These are phyloP conservation scores for Luvunga scandens DNA, from an alignment of 345 rosid genomes.

Conservation along the genomic window DNA sequence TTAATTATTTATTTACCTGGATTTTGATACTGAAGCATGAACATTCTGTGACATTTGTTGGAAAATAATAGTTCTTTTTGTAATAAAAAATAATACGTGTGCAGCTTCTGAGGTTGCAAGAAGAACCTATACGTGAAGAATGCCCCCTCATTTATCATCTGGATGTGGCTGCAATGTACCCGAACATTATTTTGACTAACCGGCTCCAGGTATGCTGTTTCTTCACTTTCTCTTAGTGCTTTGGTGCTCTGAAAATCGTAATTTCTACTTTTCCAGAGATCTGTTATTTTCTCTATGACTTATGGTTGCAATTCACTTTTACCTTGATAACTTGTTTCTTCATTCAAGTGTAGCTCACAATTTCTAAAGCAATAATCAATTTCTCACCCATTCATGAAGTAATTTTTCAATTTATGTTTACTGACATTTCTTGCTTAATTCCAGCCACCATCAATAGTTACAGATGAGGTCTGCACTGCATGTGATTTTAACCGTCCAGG, in stretches of 20 bases:
- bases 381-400: neutral
- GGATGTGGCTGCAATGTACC: slow-evolving; percentile 99
- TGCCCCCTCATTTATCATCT: slow-evolving; percentile 96
- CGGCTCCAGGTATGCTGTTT: slow-evolving; percentile 80
- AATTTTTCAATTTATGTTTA: neutral
- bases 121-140: slow-evolving; percentile 81
- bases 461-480: slow-evolving; percentile 90
- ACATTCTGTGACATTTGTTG: neutral
- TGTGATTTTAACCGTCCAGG: slow-evolving; percentile 97
- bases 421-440: slow-evolving; percentile 28
- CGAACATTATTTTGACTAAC: slow-evolving; percentile 94
- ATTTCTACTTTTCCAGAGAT: neutral
- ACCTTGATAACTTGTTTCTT: slow-evolving; percentile 1
- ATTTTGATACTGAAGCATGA: neutral
- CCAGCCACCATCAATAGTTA: slow-evolving; percentile 93
- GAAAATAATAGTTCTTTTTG: neutral
- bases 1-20: neutral
- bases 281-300: slow-evolving; percentile 7
- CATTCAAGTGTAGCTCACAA: neutral
- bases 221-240: neutral
- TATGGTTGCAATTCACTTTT: neutral
- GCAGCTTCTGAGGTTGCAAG: slow-evolving; percentile 79
- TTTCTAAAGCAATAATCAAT: neutral
- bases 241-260: neutral
- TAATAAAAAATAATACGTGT: slow-evolving; percentile 16